phyloP scores from a whole-genome alignment of 306 rosid genomes.

The Cicer chorassanicum region DNA sequence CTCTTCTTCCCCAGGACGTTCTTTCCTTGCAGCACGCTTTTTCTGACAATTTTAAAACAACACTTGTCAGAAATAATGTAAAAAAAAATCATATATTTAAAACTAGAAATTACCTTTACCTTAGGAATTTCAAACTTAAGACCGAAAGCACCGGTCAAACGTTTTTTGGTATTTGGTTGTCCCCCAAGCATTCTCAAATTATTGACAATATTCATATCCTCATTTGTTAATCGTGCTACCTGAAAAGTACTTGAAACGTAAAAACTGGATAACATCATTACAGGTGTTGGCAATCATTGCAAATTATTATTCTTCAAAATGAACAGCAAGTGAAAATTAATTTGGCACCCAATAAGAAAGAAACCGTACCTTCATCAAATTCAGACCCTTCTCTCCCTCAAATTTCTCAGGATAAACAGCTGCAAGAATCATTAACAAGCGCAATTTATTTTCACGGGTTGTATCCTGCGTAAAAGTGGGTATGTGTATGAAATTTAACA shows the following conservation, averaged over 20 bases:
- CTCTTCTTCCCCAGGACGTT: slow-evolving; percentile 76
- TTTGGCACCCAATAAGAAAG: slow-evolving; percentile 28
- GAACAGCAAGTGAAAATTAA: slow-evolving; percentile 28
- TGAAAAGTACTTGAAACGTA: slow-evolving; percentile 48
- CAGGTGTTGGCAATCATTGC: slow-evolving; percentile 1
- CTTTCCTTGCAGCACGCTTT: slow-evolving; percentile 85
- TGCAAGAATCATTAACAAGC: slow-evolving; percentile 91
- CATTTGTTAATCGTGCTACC: slow-evolving; percentile 74
- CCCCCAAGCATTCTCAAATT: slow-evolving; percentile 81
- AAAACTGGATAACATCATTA: slow-evolving; percentile 35
- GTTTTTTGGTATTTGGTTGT: slow-evolving; percentile 72
- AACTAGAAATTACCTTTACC: slow-evolving; percentile 53
- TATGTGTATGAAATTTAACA: slow-evolving; percentile 18
- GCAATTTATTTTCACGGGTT: slow-evolving; percentile 86
- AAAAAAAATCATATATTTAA: slow-evolving; percentile 10
- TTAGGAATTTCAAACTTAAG: slow-evolving; percentile 86
- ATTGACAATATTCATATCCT: slow-evolving; percentile 74
- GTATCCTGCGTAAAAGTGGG: slow-evolving; percentile 70
- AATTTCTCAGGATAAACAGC: slow-evolving; percentile 93
- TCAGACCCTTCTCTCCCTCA: slow-evolving; percentile 89
- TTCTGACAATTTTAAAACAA: slow-evolving; percentile 61
- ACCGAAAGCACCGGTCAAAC: slow-evolving; percentile 60
- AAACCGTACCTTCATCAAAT: slow-evolving; percentile 80
- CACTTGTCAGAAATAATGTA: slow-evolving; percentile 44
- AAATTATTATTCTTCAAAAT: slow-evolving; percentile 15